Evolutionary conservation across 2,329 filamentous ascomycete genomes (phyloP).

Genomic region (Myriosclerotinia scirpicola): DNA sequence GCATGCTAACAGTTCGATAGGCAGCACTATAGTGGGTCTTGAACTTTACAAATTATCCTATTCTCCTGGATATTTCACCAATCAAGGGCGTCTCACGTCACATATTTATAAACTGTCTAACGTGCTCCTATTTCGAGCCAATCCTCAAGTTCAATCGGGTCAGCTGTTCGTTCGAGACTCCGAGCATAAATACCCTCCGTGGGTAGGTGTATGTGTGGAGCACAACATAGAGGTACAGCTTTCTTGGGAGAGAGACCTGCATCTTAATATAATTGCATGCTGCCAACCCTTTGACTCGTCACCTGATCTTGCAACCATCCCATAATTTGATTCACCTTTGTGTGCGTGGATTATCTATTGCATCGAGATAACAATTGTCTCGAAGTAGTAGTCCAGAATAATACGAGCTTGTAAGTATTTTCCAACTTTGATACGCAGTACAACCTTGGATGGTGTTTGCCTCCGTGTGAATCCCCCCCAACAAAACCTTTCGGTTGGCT

Average conservation of each 20-base stretch:
- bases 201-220: conserved; percentile 9
- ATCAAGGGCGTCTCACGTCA: conserved; percentile 24
- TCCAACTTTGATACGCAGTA: conserved; percentile 16
- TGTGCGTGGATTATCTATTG: conserved; percentile 19
- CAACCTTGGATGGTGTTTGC: conserved; percentile 12
- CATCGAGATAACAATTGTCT: conserved; percentile 16
- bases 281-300: conserved; percentile 14
- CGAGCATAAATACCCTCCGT: conserved; percentile 21
- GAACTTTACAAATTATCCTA: conserved; percentile 4
- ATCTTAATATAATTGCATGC: conserved; percentile 17
- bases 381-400: not conserved
- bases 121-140: conserved; percentile 19
- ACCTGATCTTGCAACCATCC: conserved; percentile 23
- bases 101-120: conserved; percentile 23
- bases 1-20: conserved; percentile 20
- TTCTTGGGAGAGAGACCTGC: conserved; percentile 22
- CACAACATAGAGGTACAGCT: conserved; percentile 24
- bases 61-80: conserved; percentile 14
- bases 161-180: conserved; percentile 22
- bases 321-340: conserved; percentile 8
- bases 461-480: conserved; percentile 9
- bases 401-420: conserved; percentile 20
- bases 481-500: conserved; percentile 1
- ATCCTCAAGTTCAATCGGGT: conserved; percentile 19
- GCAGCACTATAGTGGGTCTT: conserved; percentile 16